Percentiles rank a stretch among this genome's conserved stretches.
Conservation (phyloP, 2,329 filamentous ascomycete species). For the Colletotrichum sp. region DNA sequence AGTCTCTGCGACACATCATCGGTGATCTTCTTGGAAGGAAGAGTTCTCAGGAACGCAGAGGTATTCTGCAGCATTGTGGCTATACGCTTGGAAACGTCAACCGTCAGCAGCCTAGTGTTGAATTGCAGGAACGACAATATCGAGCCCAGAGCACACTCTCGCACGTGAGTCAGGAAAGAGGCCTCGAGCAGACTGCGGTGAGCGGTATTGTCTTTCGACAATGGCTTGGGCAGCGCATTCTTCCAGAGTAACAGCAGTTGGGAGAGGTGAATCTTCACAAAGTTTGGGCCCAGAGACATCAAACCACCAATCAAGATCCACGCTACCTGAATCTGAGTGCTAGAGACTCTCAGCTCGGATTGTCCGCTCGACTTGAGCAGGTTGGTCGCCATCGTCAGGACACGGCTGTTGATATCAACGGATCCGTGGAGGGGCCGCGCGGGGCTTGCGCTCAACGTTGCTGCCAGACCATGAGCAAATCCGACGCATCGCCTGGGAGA, state of each 20-base stretch:
- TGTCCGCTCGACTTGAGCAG: constrained; percentile 91
- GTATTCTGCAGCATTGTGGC: constrained; percentile 96
- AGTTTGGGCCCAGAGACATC: constrained; percentile 96
- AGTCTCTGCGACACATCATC: constrained; percentile 88
- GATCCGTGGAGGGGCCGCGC: constrained; percentile 91
- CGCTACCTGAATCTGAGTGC: constrained; percentile 95
- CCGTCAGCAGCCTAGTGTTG: constrained; percentile 88
- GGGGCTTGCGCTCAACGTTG: constrained; percentile 88
- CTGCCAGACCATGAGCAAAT: constrained; percentile 89
- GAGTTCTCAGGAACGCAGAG: constrained; percentile 82
- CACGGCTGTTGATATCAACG: constrained; percentile 91
- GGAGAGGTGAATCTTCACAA: constrained; percentile 97
- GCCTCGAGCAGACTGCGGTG: constrained; percentile 86
- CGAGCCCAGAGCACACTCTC: constrained; percentile 91
- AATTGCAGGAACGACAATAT: constrained; percentile 92
- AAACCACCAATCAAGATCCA: constrained; percentile 97
- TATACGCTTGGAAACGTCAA: constrained; percentile 92
- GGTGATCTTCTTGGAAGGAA: constrained; percentile 82
- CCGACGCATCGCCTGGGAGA: constrained; percentile 86
- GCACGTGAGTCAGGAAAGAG: constrained; percentile 91
- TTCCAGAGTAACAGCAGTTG: constrained; percentile 96
- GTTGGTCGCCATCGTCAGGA: constrained; percentile 89
- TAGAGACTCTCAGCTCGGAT: constrained; percentile 87
- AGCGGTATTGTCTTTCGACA: constrained; percentile 90
- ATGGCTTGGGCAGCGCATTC: constrained; percentile 91